Evolutionary conservation across 805 yeast genomes (phyloP).

Genomic region (Pichia deserticola): DNA sequence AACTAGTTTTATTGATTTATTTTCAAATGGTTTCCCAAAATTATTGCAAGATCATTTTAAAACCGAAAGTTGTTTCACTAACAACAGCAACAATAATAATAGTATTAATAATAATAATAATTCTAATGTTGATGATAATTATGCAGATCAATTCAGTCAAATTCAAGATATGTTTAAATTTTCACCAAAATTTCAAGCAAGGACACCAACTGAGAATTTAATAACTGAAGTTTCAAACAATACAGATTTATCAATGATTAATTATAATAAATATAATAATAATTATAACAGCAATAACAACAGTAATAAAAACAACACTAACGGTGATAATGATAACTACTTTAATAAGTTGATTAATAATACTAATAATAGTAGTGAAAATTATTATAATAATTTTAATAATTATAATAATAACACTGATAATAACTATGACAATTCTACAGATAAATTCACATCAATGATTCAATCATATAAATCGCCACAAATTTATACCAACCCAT

Average conservation of each 20-base stretch:
- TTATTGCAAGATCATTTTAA: slow-evolving; percentile 19
- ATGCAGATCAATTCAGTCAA: not conserved
- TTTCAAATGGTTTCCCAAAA: slow-evolving; percentile 21
- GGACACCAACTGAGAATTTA: not conserved
- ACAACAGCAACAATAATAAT: not conserved
- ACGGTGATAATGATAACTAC: not conserved
- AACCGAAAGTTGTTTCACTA: not conserved
- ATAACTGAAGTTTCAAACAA: not conserved
- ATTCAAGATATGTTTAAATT: slow-evolving; percentile 13
- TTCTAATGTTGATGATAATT: too few relatives aligned
- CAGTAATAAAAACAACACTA: not conserved
- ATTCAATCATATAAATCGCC: slow-evolving; percentile 5
- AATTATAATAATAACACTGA: not conserved
- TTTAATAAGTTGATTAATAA: not conserved
- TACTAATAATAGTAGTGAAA: not conserved
- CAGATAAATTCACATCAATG: not conserved
- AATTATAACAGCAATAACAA: not conserved
- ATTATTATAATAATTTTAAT: not conserved
- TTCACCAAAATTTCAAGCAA: slow-evolving; percentile 6
- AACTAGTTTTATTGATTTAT: slow-evolving; percentile 12
- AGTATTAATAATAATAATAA: too few relatives aligned
- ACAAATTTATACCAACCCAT: slow-evolving; percentile 24
- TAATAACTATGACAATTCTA: not conserved
- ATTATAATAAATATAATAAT: not conserved
- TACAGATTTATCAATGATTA: not conserved